These are phyloP conservation scores for Trametes elegans DNA, from an alignment of 768 basidiomycete genomes.

Conservation along the genomic window DNA sequence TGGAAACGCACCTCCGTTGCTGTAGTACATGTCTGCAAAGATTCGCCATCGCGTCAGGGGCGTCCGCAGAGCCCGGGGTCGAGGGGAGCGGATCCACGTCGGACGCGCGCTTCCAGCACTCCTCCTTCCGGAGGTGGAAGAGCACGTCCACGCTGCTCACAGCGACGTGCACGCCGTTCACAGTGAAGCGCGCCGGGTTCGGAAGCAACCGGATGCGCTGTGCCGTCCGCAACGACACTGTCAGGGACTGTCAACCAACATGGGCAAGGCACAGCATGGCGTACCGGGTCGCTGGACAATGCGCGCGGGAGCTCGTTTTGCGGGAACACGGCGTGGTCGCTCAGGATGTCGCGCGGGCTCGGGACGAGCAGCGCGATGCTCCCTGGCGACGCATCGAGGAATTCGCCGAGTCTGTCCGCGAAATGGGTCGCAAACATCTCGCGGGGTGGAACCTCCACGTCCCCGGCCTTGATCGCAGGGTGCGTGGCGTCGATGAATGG, in stretches of 20 bases:
- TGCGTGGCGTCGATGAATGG: conserved; percentile 87
- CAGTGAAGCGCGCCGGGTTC: conserved; percentile 82
- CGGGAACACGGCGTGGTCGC: conserved; percentile 80
- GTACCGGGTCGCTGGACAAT: conserved; percentile 50
- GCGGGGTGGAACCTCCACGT: conserved; percentile 59
- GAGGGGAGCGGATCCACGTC: conserved; percentile 52
- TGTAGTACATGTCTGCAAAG: conserved; percentile 78
- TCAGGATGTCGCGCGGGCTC: conserved; percentile 77
- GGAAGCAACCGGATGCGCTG: conserved; percentile 81
- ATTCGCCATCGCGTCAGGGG: conserved; percentile 75
- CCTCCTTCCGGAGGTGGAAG: conserved; percentile 86
- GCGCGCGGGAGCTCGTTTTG: conserved; percentile 60
- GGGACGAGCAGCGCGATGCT: conserved; percentile 81
- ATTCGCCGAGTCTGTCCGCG: conserved; percentile 48
- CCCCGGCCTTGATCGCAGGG: conserved; percentile 71
- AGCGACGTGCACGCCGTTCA: conserved; percentile 82
- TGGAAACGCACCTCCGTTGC: conserved; percentile 69
- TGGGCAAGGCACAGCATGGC: conserved; percentile 25
- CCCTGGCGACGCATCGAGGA: conserved; percentile 60
- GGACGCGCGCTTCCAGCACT: conserved; percentile 65
- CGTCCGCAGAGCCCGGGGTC: conserved; percentile 32
- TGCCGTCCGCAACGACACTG: not conserved
- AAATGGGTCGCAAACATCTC: conserved; percentile 72
- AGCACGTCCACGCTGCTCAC: conserved; percentile 83
- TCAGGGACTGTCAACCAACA: not conserved